These are phyloP conservation scores for Colletotrichum tabaci DNA, from an alignment of 2,329 filamentous ascomycete species.

Conservation along the genomic window DNA sequence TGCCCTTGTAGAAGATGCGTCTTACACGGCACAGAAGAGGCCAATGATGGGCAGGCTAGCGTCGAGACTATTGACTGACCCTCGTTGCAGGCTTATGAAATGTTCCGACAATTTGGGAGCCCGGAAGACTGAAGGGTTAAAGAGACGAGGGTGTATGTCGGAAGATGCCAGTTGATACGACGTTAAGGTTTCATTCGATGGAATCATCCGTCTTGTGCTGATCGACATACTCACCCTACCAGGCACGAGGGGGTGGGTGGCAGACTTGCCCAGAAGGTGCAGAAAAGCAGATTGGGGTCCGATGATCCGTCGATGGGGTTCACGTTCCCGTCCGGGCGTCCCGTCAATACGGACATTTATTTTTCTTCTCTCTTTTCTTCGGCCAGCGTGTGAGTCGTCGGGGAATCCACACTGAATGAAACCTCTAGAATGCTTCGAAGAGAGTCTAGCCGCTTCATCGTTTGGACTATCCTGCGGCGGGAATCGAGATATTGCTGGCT, in stretches of 20 bases:
- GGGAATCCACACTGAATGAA: conserved; percentile 16
- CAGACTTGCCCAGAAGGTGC: background rate
- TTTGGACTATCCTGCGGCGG: background rate
- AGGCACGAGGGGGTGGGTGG: background rate
- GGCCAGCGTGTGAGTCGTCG: background rate
- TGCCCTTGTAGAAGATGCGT: background rate
- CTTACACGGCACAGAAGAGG: conserved; percentile 2
- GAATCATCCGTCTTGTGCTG: conserved; percentile 15
- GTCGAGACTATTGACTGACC: conserved; percentile 23
- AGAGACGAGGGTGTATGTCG: background rate
- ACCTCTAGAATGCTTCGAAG: conserved; percentile 24
- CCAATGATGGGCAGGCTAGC: conserved; percentile 25
- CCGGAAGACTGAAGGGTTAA: conserved; percentile 1
- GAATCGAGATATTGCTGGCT: conserved; percentile 12
- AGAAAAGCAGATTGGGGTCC: conserved; percentile 9
- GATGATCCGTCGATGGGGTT: conserved; percentile 30
- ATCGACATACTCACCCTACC: conserved; percentile 24
- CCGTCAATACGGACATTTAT: conserved; percentile 17
- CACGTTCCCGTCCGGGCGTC: conserved; percentile 5
- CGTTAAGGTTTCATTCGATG: conserved; percentile 13
- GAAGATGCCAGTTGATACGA: conserved; percentile 13
- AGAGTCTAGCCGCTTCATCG: background rate
- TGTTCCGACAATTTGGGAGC: conserved; percentile 14
- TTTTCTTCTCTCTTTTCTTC: conserved; percentile 6
- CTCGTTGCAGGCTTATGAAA: background rate